phyloP scores from a whole-genome alignment of 371 early-diverging fungal genomes.

The Gilbertella persicaria region DNA sequence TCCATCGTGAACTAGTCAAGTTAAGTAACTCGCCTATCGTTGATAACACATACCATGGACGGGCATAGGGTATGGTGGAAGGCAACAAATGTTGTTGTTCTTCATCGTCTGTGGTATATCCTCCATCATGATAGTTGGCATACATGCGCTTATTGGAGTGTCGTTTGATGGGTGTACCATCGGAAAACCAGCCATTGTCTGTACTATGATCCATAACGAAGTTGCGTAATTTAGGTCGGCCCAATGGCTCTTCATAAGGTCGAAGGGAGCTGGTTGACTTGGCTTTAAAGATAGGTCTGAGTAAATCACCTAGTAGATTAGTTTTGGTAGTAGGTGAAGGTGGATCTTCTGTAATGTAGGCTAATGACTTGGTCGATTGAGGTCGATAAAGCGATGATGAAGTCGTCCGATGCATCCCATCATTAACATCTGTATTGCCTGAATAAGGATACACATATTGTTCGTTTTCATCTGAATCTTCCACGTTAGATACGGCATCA shows the following conservation, averaged over 20 bases:
- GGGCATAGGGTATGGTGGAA: background rate
- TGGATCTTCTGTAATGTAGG: background rate
- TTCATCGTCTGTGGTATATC: constrained; percentile 51
- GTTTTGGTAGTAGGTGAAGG: background rate
- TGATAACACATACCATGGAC: background rate
- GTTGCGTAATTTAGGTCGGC: constrained; percentile 22
- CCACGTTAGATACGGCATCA: constrained; percentile 50
- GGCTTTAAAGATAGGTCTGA: constrained; percentile 18
- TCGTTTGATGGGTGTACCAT: constrained; percentile 6
- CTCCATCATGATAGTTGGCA: constrained; percentile 16
- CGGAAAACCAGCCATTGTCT: constrained; percentile 3
- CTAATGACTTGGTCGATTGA: constrained; percentile 28
- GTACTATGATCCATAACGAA: constrained; percentile 18
- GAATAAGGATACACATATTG: constrained; percentile 50
- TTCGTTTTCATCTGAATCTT: constrained; percentile 55
- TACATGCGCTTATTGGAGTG: too few relatives aligned
- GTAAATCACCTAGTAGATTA: constrained; percentile 16
- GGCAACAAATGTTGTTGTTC: constrained; percentile 28
- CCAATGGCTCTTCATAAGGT: constrained; percentile 2
- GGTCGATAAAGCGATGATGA: constrained; percentile 23
- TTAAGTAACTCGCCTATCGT: background rate
- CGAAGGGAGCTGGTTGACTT: constrained; percentile 1
- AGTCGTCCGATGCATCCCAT: constrained; percentile 14
- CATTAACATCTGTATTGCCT: constrained; percentile 19
- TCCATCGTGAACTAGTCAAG: constrained; percentile 11